Evolutionary conservation across 23 red algal species (phyloP), one percentile per base, ranked within the genome.

Genomic region (Chondrus crispus): DNA sequence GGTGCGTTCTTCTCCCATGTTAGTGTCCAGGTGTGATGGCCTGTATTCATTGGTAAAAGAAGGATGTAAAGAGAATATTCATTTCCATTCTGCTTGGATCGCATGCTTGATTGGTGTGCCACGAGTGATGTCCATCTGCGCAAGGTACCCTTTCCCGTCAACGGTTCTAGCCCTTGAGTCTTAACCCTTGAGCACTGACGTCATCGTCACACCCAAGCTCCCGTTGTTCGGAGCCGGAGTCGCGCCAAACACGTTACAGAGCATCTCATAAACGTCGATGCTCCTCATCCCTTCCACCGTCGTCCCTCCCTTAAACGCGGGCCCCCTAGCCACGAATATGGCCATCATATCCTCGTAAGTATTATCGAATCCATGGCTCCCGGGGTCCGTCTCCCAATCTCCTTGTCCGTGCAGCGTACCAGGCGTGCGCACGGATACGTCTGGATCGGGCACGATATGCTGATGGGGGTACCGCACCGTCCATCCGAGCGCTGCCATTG

Each of bases 321-420:
- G 93, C 11, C 93, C 93, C 7, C 48, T 75, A 14, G 94, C 94
- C 5, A 96, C 3, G 41, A 96, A 96, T 11, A 93, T 81, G 12
- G 88, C 94, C 42, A 84, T 88, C 94, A 96, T 96, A 16, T 93
- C 76, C 38, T 73, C 5, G 48, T 93, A 77, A 41, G 53, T 71
- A 47, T 96, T 93, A 51, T 92, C 94, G 52, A 46, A 96, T 35
- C 94, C 94, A 74, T 96, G 94, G 14, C 62, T 45, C 13, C 93
- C 93, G 16, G 68, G 68, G 24, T 85, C 37, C 20, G 19, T 74
- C n/a, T 20, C 22, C 19, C 22, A 18, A 74, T 74, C 20, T 36
- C n/a, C 22, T 36, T n/a, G n/a, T n/a, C n/a, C n/a, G n/a, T 82
- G 81, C 2, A 43, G 54, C 29, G 46, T 64, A 26, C 48, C 52